Base-by-base conservation (phyloP, 2,329 filamentous ascomycete species). In the Teratosphaeria viscida region DNA sequence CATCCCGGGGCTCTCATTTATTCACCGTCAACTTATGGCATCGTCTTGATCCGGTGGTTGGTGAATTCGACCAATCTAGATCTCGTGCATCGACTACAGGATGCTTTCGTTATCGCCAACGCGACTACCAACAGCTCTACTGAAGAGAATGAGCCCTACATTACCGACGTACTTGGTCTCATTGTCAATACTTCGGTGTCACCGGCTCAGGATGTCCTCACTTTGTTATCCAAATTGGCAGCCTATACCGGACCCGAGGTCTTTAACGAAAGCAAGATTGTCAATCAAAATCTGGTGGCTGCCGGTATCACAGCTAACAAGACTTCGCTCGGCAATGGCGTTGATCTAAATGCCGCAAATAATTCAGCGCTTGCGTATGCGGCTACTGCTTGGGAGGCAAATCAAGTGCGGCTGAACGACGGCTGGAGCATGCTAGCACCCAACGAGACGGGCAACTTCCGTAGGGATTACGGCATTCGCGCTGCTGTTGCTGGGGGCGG, bases 31-130 rank as follows among this genome's bases (percentile, higher is more conserved):
- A 58, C 57, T 7, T 60, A 65, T 39, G 63, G 63, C 3, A 60
- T 54, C 47, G 32, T 65, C 6, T 53, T 65, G 14, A 55, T 64
- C 37, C 64, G 64, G 11, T 63, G 61, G 59, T 55, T 64, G 5
- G 59, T 64, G 2, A 62, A 63, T 14, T 35, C 47, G 4, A 61
- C 59, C 3, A 64, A 64, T 37, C 39, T 62, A 2, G 39, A 58
- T 19, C 19, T 37, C 16, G 49, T 65, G n/a, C 59, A 62, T 49
- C 35, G 34, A 2, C 59, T 57, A n/a, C 63, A 63, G 27, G 47
- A 62, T 37, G 2, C 7, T 26, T 35, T 37, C 6, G 16, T 14
- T 5, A 47, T 26, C 29, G 37, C 37, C 37, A 43, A 14, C 16
- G 14, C 11, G 16, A 43, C 37, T 12, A 43, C 12, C 2, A 43